Percentiles rank a stretch among this genome's conserved stretches.
phyloP scores from a whole-genome alignment of 495 filamentous ascomycete genomes.

The Trichoderma asperelloides region DNA sequence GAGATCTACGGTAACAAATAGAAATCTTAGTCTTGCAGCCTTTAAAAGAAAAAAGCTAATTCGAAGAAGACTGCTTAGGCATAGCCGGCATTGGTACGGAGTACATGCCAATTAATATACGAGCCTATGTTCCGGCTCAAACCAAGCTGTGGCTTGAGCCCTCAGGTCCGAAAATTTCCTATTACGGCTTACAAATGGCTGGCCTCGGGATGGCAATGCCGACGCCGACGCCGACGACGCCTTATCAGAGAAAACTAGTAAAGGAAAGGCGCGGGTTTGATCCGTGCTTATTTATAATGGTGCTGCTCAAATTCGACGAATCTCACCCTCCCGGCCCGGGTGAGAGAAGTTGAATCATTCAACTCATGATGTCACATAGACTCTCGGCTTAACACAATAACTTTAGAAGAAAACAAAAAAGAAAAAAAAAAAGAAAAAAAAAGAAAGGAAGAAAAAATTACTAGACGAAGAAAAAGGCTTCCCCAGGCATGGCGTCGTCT shows the following conservation, averaged over 20 bases:
- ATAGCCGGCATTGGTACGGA: too few relatives aligned
- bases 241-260: background rate
- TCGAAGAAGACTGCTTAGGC: too few relatives aligned
- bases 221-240: background rate
- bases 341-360: background rate
- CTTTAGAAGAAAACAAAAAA: background rate
- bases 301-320: background rate
- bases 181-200: slow-evolving; percentile 4
- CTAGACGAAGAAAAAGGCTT: background rate
- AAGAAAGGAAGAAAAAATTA: background rate
- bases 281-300: background rate
- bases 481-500: background rate
- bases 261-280: background rate
- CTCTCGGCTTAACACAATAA: background rate
- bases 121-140: background rate
- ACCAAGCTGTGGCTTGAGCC: background rate
- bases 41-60: too few relatives aligned
- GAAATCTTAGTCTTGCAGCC: too few relatives aligned
- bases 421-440: background rate
- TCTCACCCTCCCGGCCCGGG: background rate
- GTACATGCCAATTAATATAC: too few relatives aligned
- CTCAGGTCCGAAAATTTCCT: background rate
- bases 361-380: background rate
- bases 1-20: too few relatives aligned
- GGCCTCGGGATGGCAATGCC: background rate